Evolutionary conservation across 257 asterid genomes (phyloP).

Genomic region (Nicotiana sylvestris): DNA sequence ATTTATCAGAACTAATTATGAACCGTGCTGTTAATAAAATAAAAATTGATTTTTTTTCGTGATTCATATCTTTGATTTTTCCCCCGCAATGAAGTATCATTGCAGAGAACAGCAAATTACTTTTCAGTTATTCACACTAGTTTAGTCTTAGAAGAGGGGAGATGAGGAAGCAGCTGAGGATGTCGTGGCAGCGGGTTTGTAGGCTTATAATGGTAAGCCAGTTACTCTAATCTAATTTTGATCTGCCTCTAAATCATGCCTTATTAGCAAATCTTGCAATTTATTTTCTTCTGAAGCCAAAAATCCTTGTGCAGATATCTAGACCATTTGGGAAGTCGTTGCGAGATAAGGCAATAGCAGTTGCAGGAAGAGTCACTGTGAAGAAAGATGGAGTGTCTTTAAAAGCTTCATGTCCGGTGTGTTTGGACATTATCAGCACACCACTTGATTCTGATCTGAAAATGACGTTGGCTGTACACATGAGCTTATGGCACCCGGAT

Average conservation of each 20-base stretch:
- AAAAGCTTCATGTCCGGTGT: constrained; percentile 74
- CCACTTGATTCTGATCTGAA: constrained; percentile 38
- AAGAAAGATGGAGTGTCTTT: constrained; percentile 27
- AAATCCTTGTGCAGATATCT: constrained; percentile 33
- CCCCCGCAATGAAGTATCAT: background rate
- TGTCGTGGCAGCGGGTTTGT: constrained; percentile 48
- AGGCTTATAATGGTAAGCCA: constrained; percentile 41
- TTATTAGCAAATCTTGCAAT: background rate
- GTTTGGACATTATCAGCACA: constrained; percentile 38
- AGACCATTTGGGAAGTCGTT: constrained; percentile 28
- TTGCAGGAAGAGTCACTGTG: constrained; percentile 65
- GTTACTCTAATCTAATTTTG: background rate
- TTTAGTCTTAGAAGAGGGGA: background rate
- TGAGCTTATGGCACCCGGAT: constrained; percentile 87
- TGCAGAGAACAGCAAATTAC: background rate
- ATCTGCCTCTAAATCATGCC: background rate
- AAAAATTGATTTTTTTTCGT: background rate
- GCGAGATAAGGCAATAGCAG: constrained; percentile 66
- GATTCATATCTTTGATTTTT: background rate
- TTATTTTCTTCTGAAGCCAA: background rate
- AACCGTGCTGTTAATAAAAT: background rate
- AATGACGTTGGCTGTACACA: constrained; percentile 69
- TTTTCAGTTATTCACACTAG: background rate
- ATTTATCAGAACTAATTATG: background rate
- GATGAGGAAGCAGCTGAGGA: constrained; percentile 40